Percentiles rank a stretch among this genome's conserved stretches.
Evolutionary conservation across 164 flowering plant genomes (phyloP).

Genomic region (grape (Vitis vinifera)): ASM3070453v1 NC_081810.1:20281001-20281500

Average conservation of each 20-base stretch:
- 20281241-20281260: not conserved
- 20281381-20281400: slow-evolving; percentile 71
- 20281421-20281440: no score
- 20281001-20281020: slow-evolving; percentile 30
- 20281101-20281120: slow-evolving; percentile 83
- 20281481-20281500: slow-evolving; percentile 95
- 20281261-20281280: slow-evolving; percentile 89
- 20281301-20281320: slow-evolving; percentile 97
- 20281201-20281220: not conserved
- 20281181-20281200: slow-evolving; percentile 39
- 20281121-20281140: slow-evolving; percentile 78
- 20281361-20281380: slow-evolving; percentile 97
- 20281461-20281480: slow-evolving; percentile 2
- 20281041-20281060: slow-evolving; percentile 97
- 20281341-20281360: slow-evolving; percentile 95
- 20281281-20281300: slow-evolving; percentile 93
- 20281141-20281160: slow-evolving; percentile 70
- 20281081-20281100: slow-evolving; percentile 98
- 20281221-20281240: not conserved
- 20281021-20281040: slow-evolving; percentile 95
- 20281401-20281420: not conserved
- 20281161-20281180: slow-evolving; percentile 83
- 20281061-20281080: slow-evolving; percentile 94
- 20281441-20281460: not conserved
- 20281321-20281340: slow-evolving; percentile 95